Base-by-base conservation (phyloP, 2,329 filamentous ascomycete species). In the Fusarium scirpi region DNA sequence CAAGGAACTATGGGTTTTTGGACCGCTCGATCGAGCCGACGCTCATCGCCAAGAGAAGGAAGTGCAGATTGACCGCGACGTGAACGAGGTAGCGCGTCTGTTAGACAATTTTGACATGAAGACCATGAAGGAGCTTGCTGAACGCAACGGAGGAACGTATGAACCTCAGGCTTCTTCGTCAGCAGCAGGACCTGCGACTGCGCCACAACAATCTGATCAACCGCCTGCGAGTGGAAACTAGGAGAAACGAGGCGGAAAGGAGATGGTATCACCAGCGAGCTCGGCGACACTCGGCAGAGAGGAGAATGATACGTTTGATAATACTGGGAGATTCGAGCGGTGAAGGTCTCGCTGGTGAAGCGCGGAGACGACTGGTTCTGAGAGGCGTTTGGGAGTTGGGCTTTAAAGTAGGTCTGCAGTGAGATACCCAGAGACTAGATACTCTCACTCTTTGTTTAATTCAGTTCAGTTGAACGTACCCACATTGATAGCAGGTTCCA, bases 1-100 rank as follows among this genome's bases (percentile, higher is more conserved):
- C 76, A 84, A 85, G 68, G 78, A 85, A 74, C 78, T 84, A 52
- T 82, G 83, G 83, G 74, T 85, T 55, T 81, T 83, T 59, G 79
- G 83, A 1, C 76, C 83, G 49, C 78, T 85, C 29, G 79, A 81
- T 59, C 72, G 80, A 58, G 78, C 78, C 40, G 80, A 83, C 60
- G 75, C 75, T 22, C 76, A 77, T 44, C 76, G 76, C 43, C 76
- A 76, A 54, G 77, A 76, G 12, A 80, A 79, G 63, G 80, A 82
- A 48, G 78, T 78, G 51, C 75, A 74, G 60, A 76, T 82, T 10
- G 78, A 82, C 52, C 71, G 67, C 25, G 77, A 83, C 63, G 80
- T 82, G 24, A 67, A 73, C 25, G 74, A 71, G 18, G 81, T 81
- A 22, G 74, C 78, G 10, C 74, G 65, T 46, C 69, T 83, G 57